phyloP scores from a whole-genome alignment of 169 alveolate genomes.

The Pseudocohnilembus persalinus region DNA sequence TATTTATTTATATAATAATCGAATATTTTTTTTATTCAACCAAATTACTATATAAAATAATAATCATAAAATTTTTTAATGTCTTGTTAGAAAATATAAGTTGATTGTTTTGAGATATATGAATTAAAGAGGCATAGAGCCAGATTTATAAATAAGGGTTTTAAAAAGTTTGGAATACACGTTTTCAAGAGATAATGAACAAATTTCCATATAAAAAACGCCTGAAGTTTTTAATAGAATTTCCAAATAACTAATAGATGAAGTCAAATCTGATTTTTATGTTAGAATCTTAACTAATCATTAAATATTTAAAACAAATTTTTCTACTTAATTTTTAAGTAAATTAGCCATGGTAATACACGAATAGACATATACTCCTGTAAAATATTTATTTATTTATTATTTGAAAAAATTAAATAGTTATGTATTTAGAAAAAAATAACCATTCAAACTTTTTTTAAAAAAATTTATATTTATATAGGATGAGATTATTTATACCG shows the following conservation, averaged over 20 bases:
- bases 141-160: not conserved
- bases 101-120: not conserved
- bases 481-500: not conserved
- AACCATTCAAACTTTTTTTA: too few relatives aligned
- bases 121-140: not conserved
- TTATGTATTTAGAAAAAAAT: too few relatives aligned
- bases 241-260: not conserved
- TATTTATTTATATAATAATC: not conserved
- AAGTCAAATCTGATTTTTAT: slow-evolving; percentile 7
- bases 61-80: slow-evolving; percentile 8
- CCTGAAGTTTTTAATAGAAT: not conserved
- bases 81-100: not conserved
- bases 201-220: not conserved
- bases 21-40: too few relatives aligned
- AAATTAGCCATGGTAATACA: not conserved
- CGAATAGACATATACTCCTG: slow-evolving; percentile 9
- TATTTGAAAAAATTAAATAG: too few relatives aligned
- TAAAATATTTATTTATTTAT: not conserved
- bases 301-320: not conserved
- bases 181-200: not conserved
- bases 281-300: not conserved
- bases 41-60: not conserved
- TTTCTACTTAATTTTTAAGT: not conserved
- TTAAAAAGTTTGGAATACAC: not conserved
- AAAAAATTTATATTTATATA: too few relatives aligned